Evolutionary conservation across 129 eudicot species (phyloP).

Genomic region (Escallonia rubra): DNA sequence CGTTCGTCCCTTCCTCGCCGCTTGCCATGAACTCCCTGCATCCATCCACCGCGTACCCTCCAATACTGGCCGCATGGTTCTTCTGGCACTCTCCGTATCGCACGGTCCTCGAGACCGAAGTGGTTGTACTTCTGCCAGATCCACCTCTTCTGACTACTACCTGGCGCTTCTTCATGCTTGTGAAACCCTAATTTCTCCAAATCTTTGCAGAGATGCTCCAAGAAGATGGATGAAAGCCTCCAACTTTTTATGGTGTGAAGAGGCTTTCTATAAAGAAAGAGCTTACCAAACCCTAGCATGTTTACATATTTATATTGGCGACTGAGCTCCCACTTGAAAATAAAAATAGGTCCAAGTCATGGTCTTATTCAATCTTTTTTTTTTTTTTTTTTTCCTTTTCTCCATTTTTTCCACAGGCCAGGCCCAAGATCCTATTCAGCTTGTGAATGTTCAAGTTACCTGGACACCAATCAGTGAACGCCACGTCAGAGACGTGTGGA

Average conservation of each 20-base stretch:
- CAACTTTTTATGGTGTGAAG: not conserved
- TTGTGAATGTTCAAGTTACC: not conserved
- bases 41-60: slow-evolving; percentile 71
- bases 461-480: not conserved
- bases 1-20: slow-evolving; percentile 57
- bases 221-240: not conserved
- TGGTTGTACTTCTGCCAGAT: slow-evolving; percentile 23
- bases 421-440: not conserved
- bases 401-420: not conserved
- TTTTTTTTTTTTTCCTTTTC: too few species aligned
- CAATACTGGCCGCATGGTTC: slow-evolving; percentile 76
- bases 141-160: slow-evolving; percentile 35
- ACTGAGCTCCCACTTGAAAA: slow-evolving; percentile 4
- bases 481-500: not conserved
- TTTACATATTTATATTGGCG: not conserved
- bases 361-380: not conserved
- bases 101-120: slow-evolving; percentile 23
- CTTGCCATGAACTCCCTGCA: slow-evolving; percentile 83
- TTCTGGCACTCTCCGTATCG: slow-evolving; percentile 63
- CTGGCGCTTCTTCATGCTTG: slow-evolving; percentile 52
- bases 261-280: not conserved
- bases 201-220: not conserved
- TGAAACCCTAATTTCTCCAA: not conserved
- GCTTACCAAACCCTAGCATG: slow-evolving; percentile 9
- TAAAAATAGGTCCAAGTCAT: not conserved